phyloP scores from a whole-genome alignment of 1,284 basidiomycete species.

The Malassezia caprae region DNA sequence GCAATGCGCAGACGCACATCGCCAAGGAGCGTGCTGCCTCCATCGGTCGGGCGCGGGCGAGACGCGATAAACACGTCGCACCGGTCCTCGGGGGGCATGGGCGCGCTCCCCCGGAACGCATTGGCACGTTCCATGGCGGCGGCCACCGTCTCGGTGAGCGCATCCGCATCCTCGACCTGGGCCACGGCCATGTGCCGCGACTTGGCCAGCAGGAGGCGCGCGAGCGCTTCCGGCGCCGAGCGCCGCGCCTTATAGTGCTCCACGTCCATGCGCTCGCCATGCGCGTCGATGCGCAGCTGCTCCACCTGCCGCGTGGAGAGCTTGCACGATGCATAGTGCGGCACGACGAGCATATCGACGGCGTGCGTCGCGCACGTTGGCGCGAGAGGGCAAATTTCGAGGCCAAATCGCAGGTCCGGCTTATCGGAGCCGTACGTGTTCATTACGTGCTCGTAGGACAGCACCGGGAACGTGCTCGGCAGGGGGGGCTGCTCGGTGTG shows the following conservation, averaged over 20 bases:
- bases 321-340: constrained; percentile 1
- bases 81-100: constrained; percentile 49
- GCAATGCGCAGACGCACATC: constrained; percentile 60
- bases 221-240: constrained; percentile 20
- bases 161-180: constrained; percentile 21
- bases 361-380: constrained; percentile 9
- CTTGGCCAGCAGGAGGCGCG: constrained; percentile 30
- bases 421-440: constrained; percentile 76
- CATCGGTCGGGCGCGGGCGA: constrained; percentile 50
- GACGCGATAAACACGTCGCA: constrained; percentile 22
- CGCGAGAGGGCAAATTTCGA: constrained; percentile 48
- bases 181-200: constrained; percentile 18
- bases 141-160: constrained; percentile 5
- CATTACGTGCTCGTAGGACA: constrained; percentile 13
- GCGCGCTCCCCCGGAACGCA: constrained; percentile 23
- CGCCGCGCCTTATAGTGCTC: constrained; percentile 28
- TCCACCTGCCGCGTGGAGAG: constrained; percentile 31
- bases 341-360: constrained; percentile 13
- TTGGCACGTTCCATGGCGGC: constrained; percentile 50
- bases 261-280: constrained; percentile 14
- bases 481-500: constrained; percentile 52
- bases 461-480: not conserved
- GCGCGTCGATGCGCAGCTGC: constrained; percentile 18
- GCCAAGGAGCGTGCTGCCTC: constrained; percentile 77
- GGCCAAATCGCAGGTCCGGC: constrained; percentile 75